These are phyloP conservation scores for Plasmodium billcollinsi DNA, from an alignment of 169 alveolate species.

Conservation along the genomic window DNA sequence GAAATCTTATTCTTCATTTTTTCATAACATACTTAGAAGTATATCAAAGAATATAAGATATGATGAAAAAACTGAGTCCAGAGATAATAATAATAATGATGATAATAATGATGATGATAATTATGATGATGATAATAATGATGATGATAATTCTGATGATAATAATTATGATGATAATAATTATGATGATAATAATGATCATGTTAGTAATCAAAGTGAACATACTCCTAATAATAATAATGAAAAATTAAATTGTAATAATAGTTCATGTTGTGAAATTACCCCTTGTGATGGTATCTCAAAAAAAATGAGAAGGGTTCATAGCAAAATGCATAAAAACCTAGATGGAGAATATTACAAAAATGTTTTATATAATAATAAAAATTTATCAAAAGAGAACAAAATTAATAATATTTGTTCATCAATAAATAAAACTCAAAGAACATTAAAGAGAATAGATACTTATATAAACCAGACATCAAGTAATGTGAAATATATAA, in stretches of 20 bases:
- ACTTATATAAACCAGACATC: neutral
- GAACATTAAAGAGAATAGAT: neutral
- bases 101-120: neutral
- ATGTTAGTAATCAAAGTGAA: neutral
- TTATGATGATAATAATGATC: neutral
- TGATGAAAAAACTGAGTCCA: neutral
- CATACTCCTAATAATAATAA: neutral
- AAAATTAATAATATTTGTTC: neutral
- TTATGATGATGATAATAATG: neutral
- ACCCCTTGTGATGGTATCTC: neutral
- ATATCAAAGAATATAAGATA: slow-evolving; percentile 28
- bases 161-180: neutral
- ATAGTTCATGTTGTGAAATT: neutral
- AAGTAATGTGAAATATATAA: neutral
- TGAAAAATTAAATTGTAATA: neutral
- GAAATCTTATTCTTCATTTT: slow-evolving; percentile 15
- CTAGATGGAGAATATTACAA: neutral
- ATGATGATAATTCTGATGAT: neutral
- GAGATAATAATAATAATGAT: slow-evolving; percentile 13
- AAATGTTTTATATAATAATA: neutral
- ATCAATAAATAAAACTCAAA: neutral
- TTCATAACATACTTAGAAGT: slow-evolving; percentile 40
- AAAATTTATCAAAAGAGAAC: neutral
- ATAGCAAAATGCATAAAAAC: neutral
- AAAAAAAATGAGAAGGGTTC: too few relatives aligned